phyloP scores from a whole-genome alignment of 1,284 basidiomycete species.

The Phellopilus nigrolimitatus region DNA sequence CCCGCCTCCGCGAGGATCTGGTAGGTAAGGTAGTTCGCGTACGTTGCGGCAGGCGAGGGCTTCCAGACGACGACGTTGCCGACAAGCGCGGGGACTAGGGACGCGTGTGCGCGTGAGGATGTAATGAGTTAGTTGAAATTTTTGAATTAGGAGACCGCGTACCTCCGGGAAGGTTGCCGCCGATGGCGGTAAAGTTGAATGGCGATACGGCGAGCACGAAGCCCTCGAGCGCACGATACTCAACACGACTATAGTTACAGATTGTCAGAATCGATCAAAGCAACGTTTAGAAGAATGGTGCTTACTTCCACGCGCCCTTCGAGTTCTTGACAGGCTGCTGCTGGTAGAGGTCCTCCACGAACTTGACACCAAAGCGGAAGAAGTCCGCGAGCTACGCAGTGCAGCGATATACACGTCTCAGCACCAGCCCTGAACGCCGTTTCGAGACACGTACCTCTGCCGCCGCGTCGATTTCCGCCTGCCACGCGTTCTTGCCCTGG shows the following conservation, averaged over 20 bases:
- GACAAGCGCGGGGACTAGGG: constrained; percentile 80
- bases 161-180: constrained; percentile 84
- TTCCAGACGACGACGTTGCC: constrained; percentile 98
- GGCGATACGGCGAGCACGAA: constrained; percentile 97
- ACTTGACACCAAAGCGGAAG: constrained; percentile 95
- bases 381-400: constrained; percentile 78
- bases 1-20: constrained; percentile 94
- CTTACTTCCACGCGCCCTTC: constrained; percentile 91
- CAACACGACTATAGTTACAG: constrained; percentile 64
- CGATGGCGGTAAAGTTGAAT: constrained; percentile 98
- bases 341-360: constrained; percentile 90
- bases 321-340: constrained; percentile 89
- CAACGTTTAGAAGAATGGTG: constrained; percentile 22
- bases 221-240: constrained; percentile 95
- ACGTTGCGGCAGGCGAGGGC: constrained; percentile 91
- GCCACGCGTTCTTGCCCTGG: constrained; percentile 99
- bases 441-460: constrained; percentile 67
- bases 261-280: constrained; percentile 4
- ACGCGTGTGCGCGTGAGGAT: constrained; percentile 12
- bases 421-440: neutral
- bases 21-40: constrained; percentile 92
- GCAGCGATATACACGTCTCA: constrained; percentile 4
- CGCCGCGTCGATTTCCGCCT: constrained; percentile 98
- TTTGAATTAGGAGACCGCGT: constrained; percentile 25
- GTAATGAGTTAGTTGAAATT: neutral